Percentiles rank a stretch among this genome's conserved stretches.
These are phyloP conservation scores for Plasmodium gonderi DNA, from an alignment of 169 alveolate species.

Conservation along the genomic window DNA sequence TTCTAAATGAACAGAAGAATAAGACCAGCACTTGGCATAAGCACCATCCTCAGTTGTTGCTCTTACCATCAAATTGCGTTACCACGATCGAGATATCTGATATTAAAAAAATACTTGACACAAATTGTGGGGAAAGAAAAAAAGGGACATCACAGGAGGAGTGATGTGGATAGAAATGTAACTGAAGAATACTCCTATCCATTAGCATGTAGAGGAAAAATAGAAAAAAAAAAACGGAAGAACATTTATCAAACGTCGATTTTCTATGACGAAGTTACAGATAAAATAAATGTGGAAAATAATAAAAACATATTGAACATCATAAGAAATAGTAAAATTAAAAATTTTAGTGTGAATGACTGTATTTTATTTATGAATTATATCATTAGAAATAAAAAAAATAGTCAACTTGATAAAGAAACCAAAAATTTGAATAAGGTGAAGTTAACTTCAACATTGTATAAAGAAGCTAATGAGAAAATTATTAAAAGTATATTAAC, in stretches of 20 bases:
- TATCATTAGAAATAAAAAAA: slow-evolving; percentile 47
- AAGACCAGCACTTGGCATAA: too few relatives aligned
- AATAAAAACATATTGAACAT: slow-evolving; percentile 17
- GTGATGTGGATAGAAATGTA: not conserved
- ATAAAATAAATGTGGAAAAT: slow-evolving; percentile 8
- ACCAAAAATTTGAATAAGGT: slow-evolving; percentile 6
- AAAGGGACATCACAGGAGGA: too few relatives aligned
- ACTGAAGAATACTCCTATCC: not conserved
- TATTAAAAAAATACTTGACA: too few relatives aligned
- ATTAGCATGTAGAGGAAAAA: not conserved
- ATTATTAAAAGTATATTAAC: slow-evolving; percentile 14
- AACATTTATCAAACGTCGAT: slow-evolving; percentile 7
- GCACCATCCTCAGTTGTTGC: too few relatives aligned
- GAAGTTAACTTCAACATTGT: slow-evolving; percentile 20
- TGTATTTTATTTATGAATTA: slow-evolving; percentile 34
- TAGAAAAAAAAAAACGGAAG: not conserved
- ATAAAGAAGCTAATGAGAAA: slow-evolving; percentile 29
- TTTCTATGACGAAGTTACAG: slow-evolving; percentile 46
- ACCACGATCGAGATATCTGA: too few relatives aligned
- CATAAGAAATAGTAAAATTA: slow-evolving; percentile 10
- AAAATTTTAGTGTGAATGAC: slow-evolving; percentile 24
- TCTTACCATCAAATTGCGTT: too few relatives aligned
- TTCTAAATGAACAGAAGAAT: too few relatives aligned
- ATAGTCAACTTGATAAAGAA: not conserved
- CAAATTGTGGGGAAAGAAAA: too few relatives aligned